Evolutionary conservation across 2,329 filamentous ascomycete species (phyloP).

Genomic region (Fusarium neocosmosporiellum): DNA sequence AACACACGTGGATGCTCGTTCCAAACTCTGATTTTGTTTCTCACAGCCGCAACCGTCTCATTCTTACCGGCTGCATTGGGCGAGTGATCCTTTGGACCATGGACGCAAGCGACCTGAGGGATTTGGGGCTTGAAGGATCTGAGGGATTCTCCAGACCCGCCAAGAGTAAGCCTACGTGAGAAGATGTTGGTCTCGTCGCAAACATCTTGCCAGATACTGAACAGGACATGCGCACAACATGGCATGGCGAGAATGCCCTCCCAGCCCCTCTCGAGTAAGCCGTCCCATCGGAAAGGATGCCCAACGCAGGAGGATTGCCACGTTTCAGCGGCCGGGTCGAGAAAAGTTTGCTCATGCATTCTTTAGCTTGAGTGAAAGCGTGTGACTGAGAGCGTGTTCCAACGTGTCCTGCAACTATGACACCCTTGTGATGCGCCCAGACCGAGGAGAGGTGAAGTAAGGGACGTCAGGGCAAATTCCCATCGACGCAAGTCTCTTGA

Average conservation of each 20-base stretch:
- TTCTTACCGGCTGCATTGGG: slow-evolving; percentile 4
- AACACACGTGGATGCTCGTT: slow-evolving; percentile 15
- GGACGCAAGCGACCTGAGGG: background rate
- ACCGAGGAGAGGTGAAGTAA: background rate
- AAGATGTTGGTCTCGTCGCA: slow-evolving; percentile 20
- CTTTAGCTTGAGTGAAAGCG: background rate
- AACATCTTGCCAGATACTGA: background rate
- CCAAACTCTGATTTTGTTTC: slow-evolving; percentile 11
- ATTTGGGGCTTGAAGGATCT: background rate
- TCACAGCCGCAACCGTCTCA: slow-evolving; percentile 7
- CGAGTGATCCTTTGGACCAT: background rate
- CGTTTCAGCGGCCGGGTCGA: background rate
- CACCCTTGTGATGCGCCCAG: background rate
- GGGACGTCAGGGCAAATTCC: background rate
- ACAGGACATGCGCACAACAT: background rate
- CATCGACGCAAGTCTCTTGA: background rate
- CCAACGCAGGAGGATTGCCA: slow-evolving; percentile 9
- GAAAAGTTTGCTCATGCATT: background rate
- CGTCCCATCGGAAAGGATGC: background rate
- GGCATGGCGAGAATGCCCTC: background rate
- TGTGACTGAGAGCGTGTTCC: background rate
- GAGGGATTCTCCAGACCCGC: slow-evolving; percentile 12
- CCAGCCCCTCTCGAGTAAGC: slow-evolving; percentile 17
- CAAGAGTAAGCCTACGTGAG: slow-evolving; percentile 32
- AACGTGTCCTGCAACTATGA: background rate